phyloP scores from a whole-genome alignment of 2,329 filamentous ascomycete genomes.

The Curvularia sp. region DNA sequence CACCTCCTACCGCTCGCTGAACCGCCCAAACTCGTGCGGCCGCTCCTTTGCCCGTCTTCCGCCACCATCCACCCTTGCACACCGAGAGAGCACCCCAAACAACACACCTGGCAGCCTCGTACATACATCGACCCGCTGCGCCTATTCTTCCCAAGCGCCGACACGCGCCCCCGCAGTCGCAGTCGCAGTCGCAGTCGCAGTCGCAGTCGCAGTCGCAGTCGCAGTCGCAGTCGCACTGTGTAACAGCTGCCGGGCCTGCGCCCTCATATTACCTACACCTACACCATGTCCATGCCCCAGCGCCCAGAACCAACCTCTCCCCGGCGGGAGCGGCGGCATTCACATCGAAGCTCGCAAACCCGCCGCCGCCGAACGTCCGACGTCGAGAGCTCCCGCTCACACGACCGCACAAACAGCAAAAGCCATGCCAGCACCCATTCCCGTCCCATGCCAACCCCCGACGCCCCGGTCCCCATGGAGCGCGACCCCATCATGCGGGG shows the following conservation, averaged over 20 bases:
- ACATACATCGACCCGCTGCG: constrained; percentile 13
- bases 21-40: constrained; percentile 20
- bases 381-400: constrained; percentile 67
- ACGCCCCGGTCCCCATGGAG: constrained; percentile 53
- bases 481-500: constrained; percentile 61
- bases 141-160: constrained; percentile 19
- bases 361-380: constrained; percentile 64
- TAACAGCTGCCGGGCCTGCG: constrained; percentile 32
- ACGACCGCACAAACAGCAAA: constrained; percentile 50
- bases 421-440: constrained; percentile 53
- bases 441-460: constrained; percentile 56
- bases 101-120: constrained; percentile 9
- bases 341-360: constrained; percentile 69
- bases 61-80: constrained; percentile 1
- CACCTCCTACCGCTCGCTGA: constrained; percentile 41
- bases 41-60: constrained; percentile 4
- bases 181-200: not conserved
- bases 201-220: not conserved
- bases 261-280: constrained; percentile 20
- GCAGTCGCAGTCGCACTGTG: constrained; percentile 14
- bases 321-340: constrained; percentile 56
- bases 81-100: constrained; percentile 5
- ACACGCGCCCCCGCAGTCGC: constrained; percentile 4
- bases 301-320: constrained; percentile 70
- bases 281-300: constrained; percentile 59